A percentile compares a stretch with the other conserved stretches of the same genome.
These are phyloP conservation scores for Raphanus raphanistrum DNA, from an alignment of 345 rosid genomes.

Conservation along the genomic window DNA sequence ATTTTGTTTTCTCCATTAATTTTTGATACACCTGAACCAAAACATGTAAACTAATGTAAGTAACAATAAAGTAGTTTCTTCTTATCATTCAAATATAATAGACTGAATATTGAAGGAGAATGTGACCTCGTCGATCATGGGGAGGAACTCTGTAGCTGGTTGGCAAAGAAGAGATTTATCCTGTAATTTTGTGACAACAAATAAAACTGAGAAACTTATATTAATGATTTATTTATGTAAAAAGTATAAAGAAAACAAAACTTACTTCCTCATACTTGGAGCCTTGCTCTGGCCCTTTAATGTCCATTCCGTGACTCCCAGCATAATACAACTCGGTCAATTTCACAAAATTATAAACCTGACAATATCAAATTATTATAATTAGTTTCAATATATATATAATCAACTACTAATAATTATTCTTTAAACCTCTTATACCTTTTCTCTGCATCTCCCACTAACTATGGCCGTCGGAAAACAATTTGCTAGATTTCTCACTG, in stretches of 20 bases:
- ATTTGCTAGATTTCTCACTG: conserved; percentile 68
- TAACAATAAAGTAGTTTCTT: background rate
- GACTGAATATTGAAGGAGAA: conserved; percentile 13
- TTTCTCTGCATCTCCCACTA: conserved; percentile 90
- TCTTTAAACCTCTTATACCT: conserved; percentile 49
- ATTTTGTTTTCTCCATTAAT: conserved; percentile 62
- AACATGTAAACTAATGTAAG: background rate
- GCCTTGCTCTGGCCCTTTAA: conserved; percentile 77
- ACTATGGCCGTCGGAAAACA: conserved; percentile 93
- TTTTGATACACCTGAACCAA: conserved; percentile 46
- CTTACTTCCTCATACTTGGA: conserved; percentile 36
- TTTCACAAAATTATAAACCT: conserved; percentile 63
- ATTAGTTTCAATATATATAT: background rate
- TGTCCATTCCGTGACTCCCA: conserved; percentile 99
- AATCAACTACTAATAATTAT: background rate
- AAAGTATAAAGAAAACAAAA: conserved; percentile 25
- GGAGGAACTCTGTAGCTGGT: conserved; percentile 83
- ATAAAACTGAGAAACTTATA: background rate
- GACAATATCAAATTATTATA: conserved; percentile 1
- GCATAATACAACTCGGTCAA: conserved; percentile 84
- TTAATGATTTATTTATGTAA: conserved; percentile 16
- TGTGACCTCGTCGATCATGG: conserved; percentile 82
- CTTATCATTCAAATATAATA: background rate
- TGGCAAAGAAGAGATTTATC: conserved; percentile 64
- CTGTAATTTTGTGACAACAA: conserved; percentile 22